These are phyloP conservation scores for Citrus glauca DNA, from an alignment of 345 rosid genomes.

Conservation along the genomic window DNA sequence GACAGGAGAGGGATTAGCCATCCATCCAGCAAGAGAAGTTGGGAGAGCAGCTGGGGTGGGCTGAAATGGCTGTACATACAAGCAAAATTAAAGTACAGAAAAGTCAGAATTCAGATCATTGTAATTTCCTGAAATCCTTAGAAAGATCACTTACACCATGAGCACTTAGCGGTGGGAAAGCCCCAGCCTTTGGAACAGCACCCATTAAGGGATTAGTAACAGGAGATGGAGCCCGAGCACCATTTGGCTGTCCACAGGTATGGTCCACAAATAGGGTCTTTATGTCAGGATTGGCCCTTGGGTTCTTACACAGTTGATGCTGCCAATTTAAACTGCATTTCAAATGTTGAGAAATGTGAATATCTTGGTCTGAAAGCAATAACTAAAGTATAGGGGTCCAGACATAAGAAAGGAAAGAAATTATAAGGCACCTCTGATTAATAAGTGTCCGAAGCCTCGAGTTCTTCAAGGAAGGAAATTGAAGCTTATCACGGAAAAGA, in stretches of 20 bases:
- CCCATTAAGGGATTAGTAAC: slow-evolving; percentile 74
- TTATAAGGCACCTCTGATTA: slow-evolving; percentile 62
- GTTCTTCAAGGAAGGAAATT: slow-evolving; percentile 72
- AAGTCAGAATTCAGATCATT: slow-evolving; percentile 6
- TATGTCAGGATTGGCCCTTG: slow-evolving; percentile 77
- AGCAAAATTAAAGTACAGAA: slow-evolving; percentile 14
- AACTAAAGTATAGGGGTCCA: neutral
- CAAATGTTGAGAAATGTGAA: slow-evolving; percentile 11
- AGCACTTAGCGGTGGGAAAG: slow-evolving; percentile 53
- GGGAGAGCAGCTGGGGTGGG: slow-evolving; percentile 60
- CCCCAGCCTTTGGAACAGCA: slow-evolving; percentile 55
- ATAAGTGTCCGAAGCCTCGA: slow-evolving; percentile 78
- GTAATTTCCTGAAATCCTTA: neutral
- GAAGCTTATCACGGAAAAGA: slow-evolving; percentile 88
- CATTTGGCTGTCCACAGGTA: slow-evolving; percentile 69
- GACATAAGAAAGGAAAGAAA: slow-evolving; percentile 9
- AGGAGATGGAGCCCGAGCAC: slow-evolving; percentile 71
- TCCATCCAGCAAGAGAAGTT: slow-evolving; percentile 71
- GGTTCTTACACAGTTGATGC: slow-evolving; percentile 81
- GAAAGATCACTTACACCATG: slow-evolving; percentile 59
- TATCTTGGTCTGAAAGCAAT: slow-evolving; percentile 5
- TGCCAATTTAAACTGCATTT: slow-evolving; percentile 81
- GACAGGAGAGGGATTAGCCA: slow-evolving; percentile 67
- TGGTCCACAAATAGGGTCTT: slow-evolving; percentile 84
- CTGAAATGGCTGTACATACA: slow-evolving; percentile 62